Base-by-base conservation (phyloP, 306 rosid species). In the Prunus armeniaca region DNA sequence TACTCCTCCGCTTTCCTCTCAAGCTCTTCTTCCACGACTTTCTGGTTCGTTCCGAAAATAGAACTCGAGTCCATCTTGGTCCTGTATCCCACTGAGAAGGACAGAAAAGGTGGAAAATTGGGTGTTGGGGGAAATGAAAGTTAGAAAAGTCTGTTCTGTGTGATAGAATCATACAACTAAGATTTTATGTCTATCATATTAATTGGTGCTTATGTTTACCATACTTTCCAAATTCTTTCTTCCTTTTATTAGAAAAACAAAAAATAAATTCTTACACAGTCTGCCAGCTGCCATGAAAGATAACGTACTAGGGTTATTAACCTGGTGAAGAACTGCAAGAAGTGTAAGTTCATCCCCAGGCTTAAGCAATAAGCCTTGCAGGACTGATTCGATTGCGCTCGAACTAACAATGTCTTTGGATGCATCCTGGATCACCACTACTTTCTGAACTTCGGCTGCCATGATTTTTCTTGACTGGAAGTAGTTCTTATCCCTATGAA, bases 371-470 rank as follows among this genome's bases (percentile, higher is more conserved):
- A 83, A 76, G 74, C 68, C 63, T 28, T 63, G 73, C 74, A 87
- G 85, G 84, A 84, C 79, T 77, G 69, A 75, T 74, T 14, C 46
- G 56, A 91, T 81, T 78, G 87, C 86, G 52, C 70, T 79, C 81
- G 66, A 61, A 78, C 92, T 84, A 52, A 85, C 86, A 58, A 73
- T 28, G 3, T 87, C 85, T 80, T 80, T 90, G 65, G 96, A 82
- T 78, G 92, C 89, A 71, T 90, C 94, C 46, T 90, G 91, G 79
- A 90, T 85, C 91, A 88, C 91, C 87, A 91, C 84, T 24, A 88
- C 84, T 77, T 73, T 90, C 74, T 86, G 82, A 45, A 78, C 89
- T 63, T 57, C 62, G 12, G 71, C 63, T 86, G 78, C 81, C 20
- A 49, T 56, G 17, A 49, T 74, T 75, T 51, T 5, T 71, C 22